Base-by-base conservation (phyloP, 768 basidiomycete genomes). In the Imleria badia region DNA sequence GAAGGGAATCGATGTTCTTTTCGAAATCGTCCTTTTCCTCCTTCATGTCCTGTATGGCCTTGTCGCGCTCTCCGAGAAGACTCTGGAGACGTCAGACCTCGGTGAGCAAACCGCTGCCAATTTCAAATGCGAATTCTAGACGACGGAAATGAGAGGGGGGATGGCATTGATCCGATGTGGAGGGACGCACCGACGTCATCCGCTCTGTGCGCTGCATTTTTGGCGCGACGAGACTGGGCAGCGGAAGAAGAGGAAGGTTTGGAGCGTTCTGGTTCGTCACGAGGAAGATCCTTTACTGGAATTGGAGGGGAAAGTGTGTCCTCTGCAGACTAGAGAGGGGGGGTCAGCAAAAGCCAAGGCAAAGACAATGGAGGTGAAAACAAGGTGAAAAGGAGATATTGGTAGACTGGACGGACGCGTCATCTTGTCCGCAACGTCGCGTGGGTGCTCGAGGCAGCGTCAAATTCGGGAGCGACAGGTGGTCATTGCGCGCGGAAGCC, bases 41-140 rank as follows among this genome's bases (percentile, higher is more conserved):
- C 64, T 88, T 88, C 81, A 89, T 85, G 65, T 91, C 90, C 70
- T 92, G 87, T 43, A 98, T 84, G 19, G 89, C 90, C 71, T 94
- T 93, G 72, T 98, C 95, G 49, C 93, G 83, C 72, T 98, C 96
- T 15, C 82, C 89, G 39, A 98, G 82, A 54, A 98, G 79, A 54
- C 87, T 88, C 66, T 98, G 96, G 38, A 98, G 78, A 39, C 96
- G 81, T 42, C 95, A 80, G 43, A 98, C 93, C 74, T 98, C 96
- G 9, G 89, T 89, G 30, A 98, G 78, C 46, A 98, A 77, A 13
- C 89, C 89, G 59, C 91, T 94, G 8, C 96, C 95, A 52, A 98
- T 98, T 76, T 98, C 96, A 63, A 97, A 95, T 38, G 96, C 96
- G 63, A 98, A 98, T 76, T 97, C 96, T 90, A 75, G 67, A 65